Conservation (phyloP, 495 filamentous ascomycete genomes). For the Clohesyomyces aquaticus region DNA sequence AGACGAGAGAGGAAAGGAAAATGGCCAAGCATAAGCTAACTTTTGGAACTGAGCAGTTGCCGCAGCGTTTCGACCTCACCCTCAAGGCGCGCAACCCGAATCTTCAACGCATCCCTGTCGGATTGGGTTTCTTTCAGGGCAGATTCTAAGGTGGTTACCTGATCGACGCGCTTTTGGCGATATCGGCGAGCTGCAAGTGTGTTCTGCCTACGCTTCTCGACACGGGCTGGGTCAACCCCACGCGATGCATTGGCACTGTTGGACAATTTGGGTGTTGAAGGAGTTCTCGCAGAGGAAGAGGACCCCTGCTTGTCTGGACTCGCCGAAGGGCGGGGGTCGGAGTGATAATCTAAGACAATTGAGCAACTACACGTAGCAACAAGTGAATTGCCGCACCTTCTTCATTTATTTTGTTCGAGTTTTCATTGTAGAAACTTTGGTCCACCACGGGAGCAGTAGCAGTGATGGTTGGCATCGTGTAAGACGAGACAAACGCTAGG, state of each 20-base stretch:
- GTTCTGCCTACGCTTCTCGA: slow-evolving; percentile 44
- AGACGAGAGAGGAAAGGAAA: not conserved
- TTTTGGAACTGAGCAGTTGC: slow-evolving; percentile 19
- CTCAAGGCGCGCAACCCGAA: slow-evolving; percentile 36
- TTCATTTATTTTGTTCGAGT: not conserved
- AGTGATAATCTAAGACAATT: not conserved
- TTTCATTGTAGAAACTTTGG: slow-evolving; percentile 1
- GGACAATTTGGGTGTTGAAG: slow-evolving; percentile 28
- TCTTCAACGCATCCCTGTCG: slow-evolving; percentile 35
- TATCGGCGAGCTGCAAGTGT: slow-evolving; percentile 47
- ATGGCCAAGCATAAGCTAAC: slow-evolving; percentile 8
- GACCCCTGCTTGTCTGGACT: slow-evolving; percentile 17
- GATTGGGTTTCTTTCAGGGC: slow-evolving; percentile 38
- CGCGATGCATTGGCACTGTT: slow-evolving; percentile 3
- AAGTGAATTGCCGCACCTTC: not conserved
- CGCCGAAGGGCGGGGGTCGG: slow-evolving; percentile 8
- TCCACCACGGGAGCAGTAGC: not conserved
- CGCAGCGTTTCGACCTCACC: slow-evolving; percentile 38
- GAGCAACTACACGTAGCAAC: not conserved
- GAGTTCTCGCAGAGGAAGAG: slow-evolving; percentile 23
- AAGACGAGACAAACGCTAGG: not conserved
- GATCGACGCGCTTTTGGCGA: slow-evolving; percentile 47
- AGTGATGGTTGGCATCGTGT: not conserved
- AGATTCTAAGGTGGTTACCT: slow-evolving; percentile 42
- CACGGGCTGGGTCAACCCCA: slow-evolving; percentile 21